These are phyloP conservation scores for Fraxinus excelsior DNA, from an alignment of 257 asterid species.

Conservation along the genomic window DNA sequence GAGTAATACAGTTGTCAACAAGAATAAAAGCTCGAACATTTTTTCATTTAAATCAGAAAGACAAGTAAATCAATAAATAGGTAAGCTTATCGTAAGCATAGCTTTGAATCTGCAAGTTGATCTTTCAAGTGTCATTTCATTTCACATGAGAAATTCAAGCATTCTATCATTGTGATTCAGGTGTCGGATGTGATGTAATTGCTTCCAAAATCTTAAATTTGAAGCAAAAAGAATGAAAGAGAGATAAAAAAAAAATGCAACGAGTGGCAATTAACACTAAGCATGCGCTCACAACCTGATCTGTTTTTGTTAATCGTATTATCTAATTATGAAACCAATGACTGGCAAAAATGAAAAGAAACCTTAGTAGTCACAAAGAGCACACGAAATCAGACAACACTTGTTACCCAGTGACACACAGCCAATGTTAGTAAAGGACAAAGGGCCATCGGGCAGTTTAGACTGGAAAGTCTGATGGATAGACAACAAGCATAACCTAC, in stretches of 20 bases:
- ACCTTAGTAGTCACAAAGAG: neutral
- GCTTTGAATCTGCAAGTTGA: neutral
- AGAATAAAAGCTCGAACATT: neutral
- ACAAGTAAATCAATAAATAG: neutral
- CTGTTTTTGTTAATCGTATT: neutral
- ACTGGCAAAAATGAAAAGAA: neutral
- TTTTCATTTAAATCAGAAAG: neutral
- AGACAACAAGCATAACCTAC: neutral
- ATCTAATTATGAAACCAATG: neutral
- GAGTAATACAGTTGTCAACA: neutral
- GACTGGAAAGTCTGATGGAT: neutral
- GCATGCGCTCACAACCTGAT: neutral
- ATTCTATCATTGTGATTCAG: neutral
- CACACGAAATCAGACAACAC: neutral
- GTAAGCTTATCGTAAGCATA: neutral
- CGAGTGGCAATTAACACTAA: neutral
- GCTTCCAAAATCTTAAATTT: neutral
- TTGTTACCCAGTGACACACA: neutral
- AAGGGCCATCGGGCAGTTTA: neutral
- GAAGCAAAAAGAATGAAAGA: neutral
- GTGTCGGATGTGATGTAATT: neutral
- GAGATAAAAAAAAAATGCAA: neutral
- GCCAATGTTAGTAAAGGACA: neutral
- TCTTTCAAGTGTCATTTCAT: slow-evolving; percentile 10
- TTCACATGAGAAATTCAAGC: neutral